Base-by-base conservation (phyloP, 164 flowering plant species). In the Macadamia tetraphylla region DNA sequence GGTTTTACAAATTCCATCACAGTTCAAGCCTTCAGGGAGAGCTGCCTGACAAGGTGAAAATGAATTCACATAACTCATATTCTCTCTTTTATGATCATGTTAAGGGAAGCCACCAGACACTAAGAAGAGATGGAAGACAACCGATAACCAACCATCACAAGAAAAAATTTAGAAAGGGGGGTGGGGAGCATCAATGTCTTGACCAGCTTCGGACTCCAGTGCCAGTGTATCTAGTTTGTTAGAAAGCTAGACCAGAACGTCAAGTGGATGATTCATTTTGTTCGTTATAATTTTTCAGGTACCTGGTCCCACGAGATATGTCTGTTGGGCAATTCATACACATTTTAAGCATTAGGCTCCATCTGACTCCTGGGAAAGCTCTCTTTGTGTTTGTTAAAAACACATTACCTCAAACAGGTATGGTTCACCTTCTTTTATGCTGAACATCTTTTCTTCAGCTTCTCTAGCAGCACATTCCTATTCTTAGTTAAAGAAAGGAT, bases 271-370 rank as follows among this genome's bases (percentile, higher is more conserved):
- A 14, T 53, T 53, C 57, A 13, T 53, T 53, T 4, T 14, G 15
- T 6, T 14, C 18, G 0, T 46, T 46, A 11, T 46, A 9, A 46
- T 46, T 9, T 62, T 66, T 9, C 75, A 94, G 97, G 73, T 94
- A 75, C 81, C 81, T 95, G 76, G 92, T 92, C n/a, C 99, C 98
- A 5, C 77, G 92, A 63, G 99, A 95, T 81, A 89, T 95, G 99
- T 82, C 98, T 13, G 74, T 91, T 57, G 99, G 99, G 62, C 96
- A 91, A 58, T 92, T 95, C 73, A 91, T 91, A 59, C 92, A 95
- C 81, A 78, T 92, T 48, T 74, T 95, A 72, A 84, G 99, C 73
- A 65, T 67, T 64, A 86, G 98, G 81, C 94, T 95, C 62, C 89
- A 73, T 65, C 76, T 95, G 71, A 29, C 81, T 30, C 90, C 97